Conservation (phyloP, 2,329 filamentous ascomycete species). For the Arthrobotrys megalospora region DNA sequence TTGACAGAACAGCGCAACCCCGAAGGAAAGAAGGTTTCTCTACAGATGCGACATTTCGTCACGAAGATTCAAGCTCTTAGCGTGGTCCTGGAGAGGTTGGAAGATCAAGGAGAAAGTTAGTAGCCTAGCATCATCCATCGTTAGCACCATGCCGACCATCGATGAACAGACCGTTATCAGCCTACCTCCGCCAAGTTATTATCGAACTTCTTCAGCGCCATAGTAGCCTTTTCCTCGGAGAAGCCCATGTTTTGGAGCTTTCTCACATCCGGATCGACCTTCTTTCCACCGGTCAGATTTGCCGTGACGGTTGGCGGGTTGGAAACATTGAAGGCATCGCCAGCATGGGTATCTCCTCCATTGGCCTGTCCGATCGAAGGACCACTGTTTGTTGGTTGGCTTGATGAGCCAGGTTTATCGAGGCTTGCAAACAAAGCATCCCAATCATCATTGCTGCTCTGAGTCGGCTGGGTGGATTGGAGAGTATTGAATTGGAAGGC, state of each 20-base stretch:
- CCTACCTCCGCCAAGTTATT: constrained; percentile 95
- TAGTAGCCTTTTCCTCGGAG: constrained; percentile 78
- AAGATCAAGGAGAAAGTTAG: constrained; percentile 58
- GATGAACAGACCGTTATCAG: constrained; percentile 54
- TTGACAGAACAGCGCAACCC: constrained; percentile 17
- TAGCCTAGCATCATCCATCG: constrained; percentile 48
- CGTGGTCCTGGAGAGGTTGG: constrained; percentile 52
- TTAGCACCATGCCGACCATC: background rate
- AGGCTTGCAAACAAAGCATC: constrained; percentile 84
- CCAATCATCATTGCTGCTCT: constrained; percentile 80
- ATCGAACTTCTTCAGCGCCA: constrained; percentile 91
- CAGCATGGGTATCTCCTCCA: constrained; percentile 61
- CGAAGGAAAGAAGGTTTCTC: background rate
- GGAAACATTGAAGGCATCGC: constrained; percentile 37
- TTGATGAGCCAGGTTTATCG: constrained; percentile 71
- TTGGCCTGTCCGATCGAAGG: constrained; percentile 63
- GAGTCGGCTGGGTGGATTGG: constrained; percentile 65
- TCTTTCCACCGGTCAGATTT: constrained; percentile 62
- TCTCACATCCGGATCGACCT: constrained; percentile 90
- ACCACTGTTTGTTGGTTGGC: constrained; percentile 70
- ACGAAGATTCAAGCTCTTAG: constrained; percentile 10
- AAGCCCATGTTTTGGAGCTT: constrained; percentile 93
- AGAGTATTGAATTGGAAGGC: constrained; percentile 71
- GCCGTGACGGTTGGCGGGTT: constrained; percentile 13
- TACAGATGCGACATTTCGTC: constrained; percentile 29